phyloP scores from a whole-genome alignment of 106 monocot species.

The Dioscorea dumetorum region DNA sequence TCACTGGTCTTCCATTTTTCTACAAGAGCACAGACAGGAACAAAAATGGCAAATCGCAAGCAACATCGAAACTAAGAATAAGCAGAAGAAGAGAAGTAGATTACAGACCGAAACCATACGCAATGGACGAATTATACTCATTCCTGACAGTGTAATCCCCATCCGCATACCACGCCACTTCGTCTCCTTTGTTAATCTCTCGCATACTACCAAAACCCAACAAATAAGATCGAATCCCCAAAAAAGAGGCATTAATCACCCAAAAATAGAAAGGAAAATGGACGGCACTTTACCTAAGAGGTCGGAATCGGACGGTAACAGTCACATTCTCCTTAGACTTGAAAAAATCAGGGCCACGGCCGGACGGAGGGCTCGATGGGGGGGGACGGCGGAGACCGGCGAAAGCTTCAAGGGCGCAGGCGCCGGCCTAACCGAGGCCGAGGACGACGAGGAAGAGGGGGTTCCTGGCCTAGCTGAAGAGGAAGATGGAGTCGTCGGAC shows the following conservation, averaged over 20 bases:
- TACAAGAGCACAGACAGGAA: no score
- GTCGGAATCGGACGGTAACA: constrained; percentile 90
- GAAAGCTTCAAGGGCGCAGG: constrained; percentile 8
- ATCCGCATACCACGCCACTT: constrained; percentile 98
- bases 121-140: constrained; percentile 68
- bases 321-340: constrained; percentile 86
- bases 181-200: constrained; percentile 93
- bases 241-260: neutral
- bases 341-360: constrained; percentile 3
- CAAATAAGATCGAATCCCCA: neutral
- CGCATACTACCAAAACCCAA: constrained; percentile 37
- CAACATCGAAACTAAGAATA: neutral
- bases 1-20: no score
- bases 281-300: constrained; percentile 50
- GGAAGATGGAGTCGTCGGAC: neutral
- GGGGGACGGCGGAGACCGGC: constrained; percentile 4
- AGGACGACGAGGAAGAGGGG: neutral
- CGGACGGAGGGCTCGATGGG: constrained; percentile 2
- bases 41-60: no score
- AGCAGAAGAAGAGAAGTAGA: neutral
- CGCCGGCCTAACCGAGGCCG: neutral
- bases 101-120: constrained; percentile 75
- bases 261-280: neutral
- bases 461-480: constrained; percentile 2
- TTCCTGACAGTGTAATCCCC: constrained; percentile 75